Conservation (phyloP, 352 stramenopile species). For the Blastocystis sp. region DNA sequence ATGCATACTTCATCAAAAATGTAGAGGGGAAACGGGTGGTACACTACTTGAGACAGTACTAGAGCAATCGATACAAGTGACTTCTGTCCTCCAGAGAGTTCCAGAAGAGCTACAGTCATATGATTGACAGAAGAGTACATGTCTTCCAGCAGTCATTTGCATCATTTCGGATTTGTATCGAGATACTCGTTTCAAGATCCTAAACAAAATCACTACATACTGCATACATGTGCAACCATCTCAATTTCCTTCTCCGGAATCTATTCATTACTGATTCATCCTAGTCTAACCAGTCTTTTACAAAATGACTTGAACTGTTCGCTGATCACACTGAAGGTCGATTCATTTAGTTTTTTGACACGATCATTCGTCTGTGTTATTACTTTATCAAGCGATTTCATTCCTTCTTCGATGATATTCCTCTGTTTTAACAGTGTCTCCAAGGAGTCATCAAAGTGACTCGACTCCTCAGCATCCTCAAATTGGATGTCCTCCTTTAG, state of each 20-base stretch:
- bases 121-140: neutral
- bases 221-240: neutral
- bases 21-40: neutral
- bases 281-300: neutral
- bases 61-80: neutral
- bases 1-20: constrained; percentile 34
- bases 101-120: neutral
- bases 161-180: neutral
- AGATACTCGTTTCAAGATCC: neutral
- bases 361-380: neutral
- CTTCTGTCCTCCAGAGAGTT: constrained; percentile 23
- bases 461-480: neutral
- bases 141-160: neutral
- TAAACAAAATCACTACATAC: neutral
- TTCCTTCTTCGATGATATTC: neutral
- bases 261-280: neutral
- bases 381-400: neutral
- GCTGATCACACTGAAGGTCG: neutral
- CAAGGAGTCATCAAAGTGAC: neutral
- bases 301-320: neutral
- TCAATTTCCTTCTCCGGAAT: constrained; percentile 31
- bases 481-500: neutral
- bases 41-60: neutral
- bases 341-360: neutral
- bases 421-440: neutral